Evolutionary conservation across 2,329 filamentous ascomycete species (phyloP).

Genomic region (Byssochlamys sp.): DNA sequence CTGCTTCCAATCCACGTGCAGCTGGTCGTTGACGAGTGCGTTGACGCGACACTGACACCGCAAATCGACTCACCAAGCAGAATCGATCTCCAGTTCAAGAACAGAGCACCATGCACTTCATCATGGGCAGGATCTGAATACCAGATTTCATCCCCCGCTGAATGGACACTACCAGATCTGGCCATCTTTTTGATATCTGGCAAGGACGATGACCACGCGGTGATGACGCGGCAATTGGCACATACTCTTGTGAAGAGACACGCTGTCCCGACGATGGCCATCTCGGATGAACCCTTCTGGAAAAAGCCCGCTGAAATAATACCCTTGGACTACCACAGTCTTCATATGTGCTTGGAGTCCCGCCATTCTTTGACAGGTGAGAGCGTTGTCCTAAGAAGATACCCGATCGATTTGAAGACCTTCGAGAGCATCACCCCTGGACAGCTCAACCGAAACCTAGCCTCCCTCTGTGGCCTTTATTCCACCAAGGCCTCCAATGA

Average conservation of each 20-base stretch:
- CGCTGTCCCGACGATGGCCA: slow-evolving; percentile 34
- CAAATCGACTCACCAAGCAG: slow-evolving; percentile 17
- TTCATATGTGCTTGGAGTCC: slow-evolving; percentile 37
- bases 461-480: slow-evolving; percentile 29
- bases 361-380: slow-evolving; percentile 25
- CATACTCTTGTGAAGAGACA: slow-evolving; percentile 36
- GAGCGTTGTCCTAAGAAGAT: slow-evolving; percentile 25
- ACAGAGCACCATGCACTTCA: slow-evolving; percentile 28
- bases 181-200: slow-evolving; percentile 37
- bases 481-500: slow-evolving; percentile 16
- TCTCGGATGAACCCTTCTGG: slow-evolving; percentile 37
- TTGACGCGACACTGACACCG: slow-evolving; percentile 21
- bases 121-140: slow-evolving; percentile 29
- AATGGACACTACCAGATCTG: slow-evolving; percentile 38
- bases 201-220: slow-evolving; percentile 18
- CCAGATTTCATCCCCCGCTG: slow-evolving; percentile 26
- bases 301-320: slow-evolving; percentile 23
- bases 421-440: slow-evolving; percentile 39
- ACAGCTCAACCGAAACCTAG: slow-evolving; percentile 39
- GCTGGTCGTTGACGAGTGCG: slow-evolving; percentile 40
- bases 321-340: slow-evolving; percentile 30
- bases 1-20: slow-evolving; percentile 40
- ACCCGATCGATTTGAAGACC: slow-evolving; percentile 38
- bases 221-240: slow-evolving; percentile 24
- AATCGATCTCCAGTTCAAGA: slow-evolving; percentile 32